Percentiles rank a stretch among this genome's conserved stretches.
phyloP scores from a whole-genome alignment of 208 protist genomes.

The Leishmania guyanensis region DNA sequence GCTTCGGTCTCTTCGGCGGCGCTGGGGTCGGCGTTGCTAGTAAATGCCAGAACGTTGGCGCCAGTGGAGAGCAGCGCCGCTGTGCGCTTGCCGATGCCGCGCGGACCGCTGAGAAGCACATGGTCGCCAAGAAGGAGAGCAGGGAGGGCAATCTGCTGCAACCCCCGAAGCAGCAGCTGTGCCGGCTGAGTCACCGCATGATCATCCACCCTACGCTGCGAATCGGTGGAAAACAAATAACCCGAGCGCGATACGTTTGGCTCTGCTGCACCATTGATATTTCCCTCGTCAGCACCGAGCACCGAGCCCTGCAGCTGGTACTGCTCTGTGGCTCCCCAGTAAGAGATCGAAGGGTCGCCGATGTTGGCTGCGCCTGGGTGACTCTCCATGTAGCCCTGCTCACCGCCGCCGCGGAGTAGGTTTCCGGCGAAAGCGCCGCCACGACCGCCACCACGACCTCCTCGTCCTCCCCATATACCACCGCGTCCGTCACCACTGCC shows the following conservation, averaged over 20 bases:
- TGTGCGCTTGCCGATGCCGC: conserved; percentile 56
- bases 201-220: not conserved
- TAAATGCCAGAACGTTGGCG: conserved; percentile 23
- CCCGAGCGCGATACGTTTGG: not conserved
- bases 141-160: conserved; percentile 67
- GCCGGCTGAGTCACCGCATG: not conserved
- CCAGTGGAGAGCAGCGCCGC: conserved; percentile 47
- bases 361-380: not conserved
- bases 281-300: conserved; percentile 1
- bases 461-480: not conserved
- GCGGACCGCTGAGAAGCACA: conserved; percentile 60
- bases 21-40: not conserved
- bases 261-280: not conserved
- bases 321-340: not conserved
- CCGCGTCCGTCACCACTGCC: conserved; percentile 5
- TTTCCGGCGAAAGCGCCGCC: conserved; percentile 5
- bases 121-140: conserved; percentile 74
- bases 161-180: conserved; percentile 27
- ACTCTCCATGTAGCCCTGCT: not conserved
- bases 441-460: conserved; percentile 1
- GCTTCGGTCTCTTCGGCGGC: not conserved
- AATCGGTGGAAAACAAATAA: not conserved
- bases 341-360: not conserved
- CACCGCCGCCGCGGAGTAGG: conserved; percentile 6
- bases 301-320: not conserved